Conservation (phyloP, 208 protist species). For the Trypanosoma melophagium region DNA sequence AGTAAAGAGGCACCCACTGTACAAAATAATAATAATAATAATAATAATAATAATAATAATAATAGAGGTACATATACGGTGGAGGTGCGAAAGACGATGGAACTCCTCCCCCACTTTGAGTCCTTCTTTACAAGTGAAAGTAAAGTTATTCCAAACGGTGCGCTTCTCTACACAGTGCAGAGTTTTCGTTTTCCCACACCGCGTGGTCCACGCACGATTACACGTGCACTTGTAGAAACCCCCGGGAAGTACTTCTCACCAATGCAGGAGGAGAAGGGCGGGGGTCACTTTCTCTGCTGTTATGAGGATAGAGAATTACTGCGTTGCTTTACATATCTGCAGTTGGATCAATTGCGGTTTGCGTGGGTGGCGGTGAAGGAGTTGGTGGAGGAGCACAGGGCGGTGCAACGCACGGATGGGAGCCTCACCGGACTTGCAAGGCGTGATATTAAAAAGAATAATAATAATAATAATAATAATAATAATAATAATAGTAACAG, state of each 20-base stretch:
- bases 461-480: conserved; percentile 20
- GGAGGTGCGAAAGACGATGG: conserved; percentile 9
- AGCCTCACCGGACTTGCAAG: conserved; percentile 56
- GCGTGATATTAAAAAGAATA: conserved; percentile 75
- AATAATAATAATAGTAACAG: neutral
- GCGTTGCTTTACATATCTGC: conserved; percentile 52
- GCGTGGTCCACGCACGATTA: conserved; percentile 56
- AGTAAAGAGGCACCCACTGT: neutral
- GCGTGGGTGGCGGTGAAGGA: conserved; percentile 67
- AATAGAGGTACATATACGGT: neutral
- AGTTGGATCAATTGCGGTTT: conserved; percentile 80
- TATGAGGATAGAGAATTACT: conserved; percentile 62
- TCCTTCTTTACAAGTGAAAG: conserved; percentile 50
- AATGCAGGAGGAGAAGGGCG: conserved; percentile 47
- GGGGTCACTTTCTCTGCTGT: conserved; percentile 65
- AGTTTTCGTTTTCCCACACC: conserved; percentile 65
- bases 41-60: neutral
- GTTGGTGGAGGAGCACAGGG: conserved; percentile 59
- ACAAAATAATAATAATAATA: conserved; percentile 3
- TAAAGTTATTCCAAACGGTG: conserved; percentile 56
- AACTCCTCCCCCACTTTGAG: conserved; percentile 49
- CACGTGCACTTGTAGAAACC: conserved; percentile 58
- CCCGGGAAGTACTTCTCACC: conserved; percentile 65
- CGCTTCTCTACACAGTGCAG: conserved; percentile 47
- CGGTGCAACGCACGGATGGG: conserved; percentile 48